Evolutionary conservation across 371 early-diverging fungal genomes (phyloP).

Genomic region (Mucor mucedo): DNA sequence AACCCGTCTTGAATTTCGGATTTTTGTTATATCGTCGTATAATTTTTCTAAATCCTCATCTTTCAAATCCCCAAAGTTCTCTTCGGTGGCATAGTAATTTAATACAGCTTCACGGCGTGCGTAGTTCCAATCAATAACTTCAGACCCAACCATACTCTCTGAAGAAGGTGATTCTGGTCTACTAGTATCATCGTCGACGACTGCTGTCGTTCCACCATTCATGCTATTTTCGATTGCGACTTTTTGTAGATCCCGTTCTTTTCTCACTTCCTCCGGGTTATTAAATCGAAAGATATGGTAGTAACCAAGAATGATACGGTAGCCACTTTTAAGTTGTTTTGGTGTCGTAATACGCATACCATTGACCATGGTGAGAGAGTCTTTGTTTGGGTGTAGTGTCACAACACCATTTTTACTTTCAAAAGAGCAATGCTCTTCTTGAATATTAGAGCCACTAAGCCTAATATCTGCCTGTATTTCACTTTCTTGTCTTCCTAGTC

Average conservation of each 20-base stretch:
- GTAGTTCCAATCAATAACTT: constrained; percentile 79
- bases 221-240: constrained; percentile 30
- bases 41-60: constrained; percentile 67
- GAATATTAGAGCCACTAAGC: constrained; percentile 73
- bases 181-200: constrained; percentile 27
- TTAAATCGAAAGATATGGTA: constrained; percentile 86
- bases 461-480: constrained; percentile 67
- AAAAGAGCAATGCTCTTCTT: constrained; percentile 78
- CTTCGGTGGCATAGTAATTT: constrained; percentile 52
- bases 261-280: constrained; percentile 84
- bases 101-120: constrained; percentile 74
- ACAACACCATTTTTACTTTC: constrained; percentile 70
- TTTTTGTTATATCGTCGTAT: constrained; percentile 61
- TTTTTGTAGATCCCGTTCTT: constrained; percentile 64
- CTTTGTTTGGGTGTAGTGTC: constrained; percentile 63
- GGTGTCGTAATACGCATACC: constrained; percentile 69
- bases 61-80: constrained; percentile 53
- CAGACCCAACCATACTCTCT: constrained; percentile 57
- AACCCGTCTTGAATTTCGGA: constrained; percentile 56
- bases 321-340: constrained; percentile 71
- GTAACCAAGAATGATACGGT: constrained; percentile 83
- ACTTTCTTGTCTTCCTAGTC: constrained; percentile 69
- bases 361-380: constrained; percentile 78
- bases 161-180: constrained; percentile 62
- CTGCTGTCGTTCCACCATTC: constrained; percentile 7